phyloP scores from a whole-genome alignment of 148 eudicot genomes.

The Suaeda aralocaspica region DNA sequence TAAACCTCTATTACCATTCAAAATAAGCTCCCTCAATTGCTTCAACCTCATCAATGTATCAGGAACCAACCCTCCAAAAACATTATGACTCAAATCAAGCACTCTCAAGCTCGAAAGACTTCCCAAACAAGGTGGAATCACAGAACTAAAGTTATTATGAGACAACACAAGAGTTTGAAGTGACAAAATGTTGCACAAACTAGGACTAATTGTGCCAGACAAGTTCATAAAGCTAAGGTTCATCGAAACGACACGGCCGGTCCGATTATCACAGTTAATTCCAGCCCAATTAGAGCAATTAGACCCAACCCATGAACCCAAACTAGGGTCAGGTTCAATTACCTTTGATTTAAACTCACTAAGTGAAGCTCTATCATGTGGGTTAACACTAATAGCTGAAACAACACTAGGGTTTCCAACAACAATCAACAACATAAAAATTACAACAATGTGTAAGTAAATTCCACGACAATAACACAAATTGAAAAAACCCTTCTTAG shows the following conservation, averaged over 20 bases:
- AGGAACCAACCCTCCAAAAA: slow-evolving; percentile 52
- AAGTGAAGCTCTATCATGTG: slow-evolving; percentile 55
- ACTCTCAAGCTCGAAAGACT: slow-evolving; percentile 36
- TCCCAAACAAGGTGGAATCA: slow-evolving; percentile 56
- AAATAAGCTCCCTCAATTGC: slow-evolving; percentile 39
- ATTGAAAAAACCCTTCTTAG: slow-evolving; percentile 29
- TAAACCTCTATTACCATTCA: slow-evolving; percentile 40
- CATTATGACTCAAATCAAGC: slow-evolving; percentile 61
- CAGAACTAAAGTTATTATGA: slow-evolving; percentile 48
- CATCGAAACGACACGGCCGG: slow-evolving; percentile 55
- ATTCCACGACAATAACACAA: slow-evolving; percentile 19
- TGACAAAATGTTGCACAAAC: slow-evolving; percentile 56
- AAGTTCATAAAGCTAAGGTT: slow-evolving; percentile 56
- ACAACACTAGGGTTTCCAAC: slow-evolving; percentile 32
- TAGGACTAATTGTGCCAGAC: slow-evolving; percentile 53
- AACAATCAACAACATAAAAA: slow-evolving; percentile 20
- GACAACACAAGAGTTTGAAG: slow-evolving; percentile 62
- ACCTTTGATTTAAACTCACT: slow-evolving; percentile 52
- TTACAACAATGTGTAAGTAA: slow-evolving; percentile 23
- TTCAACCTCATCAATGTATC: slow-evolving; percentile 35
- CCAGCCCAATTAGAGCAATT: slow-evolving; percentile 54
- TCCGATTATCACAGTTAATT: slow-evolving; percentile 37
- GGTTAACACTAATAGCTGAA: slow-evolving; percentile 39
- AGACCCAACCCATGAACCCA: slow-evolving; percentile 59
- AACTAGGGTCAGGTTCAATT: slow-evolving; percentile 43